These are phyloP conservation scores for Erysiphe pisi DNA, from an alignment of 2,329 filamentous ascomycete genomes.

Conservation along the genomic window DNA sequence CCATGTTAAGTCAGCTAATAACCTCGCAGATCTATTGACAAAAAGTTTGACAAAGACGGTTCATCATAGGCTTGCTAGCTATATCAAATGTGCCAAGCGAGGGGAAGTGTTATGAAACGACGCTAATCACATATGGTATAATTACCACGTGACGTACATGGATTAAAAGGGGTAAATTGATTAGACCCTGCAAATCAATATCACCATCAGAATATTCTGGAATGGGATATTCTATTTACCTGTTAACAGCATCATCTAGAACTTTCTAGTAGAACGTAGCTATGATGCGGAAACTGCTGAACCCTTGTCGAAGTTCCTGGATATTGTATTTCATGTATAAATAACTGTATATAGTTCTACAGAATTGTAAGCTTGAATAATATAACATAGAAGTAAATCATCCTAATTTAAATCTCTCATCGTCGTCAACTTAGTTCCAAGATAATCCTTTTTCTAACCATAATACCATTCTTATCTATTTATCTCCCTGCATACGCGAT, in stretches of 20 bases:
- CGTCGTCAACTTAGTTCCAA: neutral
- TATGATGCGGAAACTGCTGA: neutral
- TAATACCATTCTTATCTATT: conserved; percentile 6
- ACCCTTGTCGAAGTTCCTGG: neutral
- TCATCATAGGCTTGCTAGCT: too few species aligned
- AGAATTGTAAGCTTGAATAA: neutral
- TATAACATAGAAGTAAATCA: neutral
- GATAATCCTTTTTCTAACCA: neutral
- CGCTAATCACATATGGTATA: neutral
- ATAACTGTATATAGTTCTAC: conserved; percentile 17
- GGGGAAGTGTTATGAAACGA: neutral
- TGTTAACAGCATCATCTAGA: conserved; percentile 22
- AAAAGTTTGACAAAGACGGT: too few species aligned
- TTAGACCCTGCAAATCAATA: neutral
- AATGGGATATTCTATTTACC: neutral
- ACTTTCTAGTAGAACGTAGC: conserved; percentile 14
- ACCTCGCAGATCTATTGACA: neutral
- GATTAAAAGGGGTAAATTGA: too few species aligned
- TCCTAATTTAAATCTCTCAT: neutral
- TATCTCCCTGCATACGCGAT: neutral
- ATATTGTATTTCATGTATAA: conserved; percentile 7
- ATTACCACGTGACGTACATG: too few species aligned
- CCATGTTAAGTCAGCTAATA: neutral
- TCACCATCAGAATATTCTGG: neutral
- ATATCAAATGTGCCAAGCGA: too few species aligned